Conservation (phyloP, 2,329 filamentous ascomycete genomes). For the Onygenales sp. region DNA sequence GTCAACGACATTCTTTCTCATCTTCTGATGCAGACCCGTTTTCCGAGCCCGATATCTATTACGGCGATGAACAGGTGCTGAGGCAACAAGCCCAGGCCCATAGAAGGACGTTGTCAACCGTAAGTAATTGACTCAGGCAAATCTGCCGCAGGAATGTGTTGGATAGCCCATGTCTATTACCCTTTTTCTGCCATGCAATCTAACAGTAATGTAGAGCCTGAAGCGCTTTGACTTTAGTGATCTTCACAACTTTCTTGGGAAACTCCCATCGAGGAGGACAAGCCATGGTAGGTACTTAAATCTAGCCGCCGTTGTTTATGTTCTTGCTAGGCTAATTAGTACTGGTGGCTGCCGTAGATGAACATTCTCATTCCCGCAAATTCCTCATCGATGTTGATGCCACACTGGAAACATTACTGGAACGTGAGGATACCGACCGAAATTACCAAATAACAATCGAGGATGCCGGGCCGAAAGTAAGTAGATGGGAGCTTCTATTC, state of each 20-base stretch:
- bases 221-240: constrained; percentile 28
- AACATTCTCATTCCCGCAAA: constrained; percentile 59
- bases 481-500: constrained; percentile 1
- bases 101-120: constrained; percentile 3
- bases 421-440: constrained; percentile 82
- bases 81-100: neutral
- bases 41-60: constrained; percentile 50
- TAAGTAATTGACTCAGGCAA: neutral
- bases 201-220: constrained; percentile 19
- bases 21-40: constrained; percentile 44
- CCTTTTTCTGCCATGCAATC: neutral
- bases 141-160: neutral
- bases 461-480: constrained; percentile 81
- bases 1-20: neutral
- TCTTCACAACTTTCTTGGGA: constrained; percentile 25
- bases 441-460: constrained; percentile 99
- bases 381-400: constrained; percentile 81
- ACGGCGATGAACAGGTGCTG: constrained; percentile 39
- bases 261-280: constrained; percentile 27
- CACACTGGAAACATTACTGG: constrained; percentile 68
- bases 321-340: neutral
- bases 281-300: constrained; percentile 34
- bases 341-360: constrained; percentile 48
- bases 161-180: neutral
- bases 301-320: neutral